Evolutionary conservation across 306 rosid species (phyloP).

Genomic region (Fagus crenata): DNA sequence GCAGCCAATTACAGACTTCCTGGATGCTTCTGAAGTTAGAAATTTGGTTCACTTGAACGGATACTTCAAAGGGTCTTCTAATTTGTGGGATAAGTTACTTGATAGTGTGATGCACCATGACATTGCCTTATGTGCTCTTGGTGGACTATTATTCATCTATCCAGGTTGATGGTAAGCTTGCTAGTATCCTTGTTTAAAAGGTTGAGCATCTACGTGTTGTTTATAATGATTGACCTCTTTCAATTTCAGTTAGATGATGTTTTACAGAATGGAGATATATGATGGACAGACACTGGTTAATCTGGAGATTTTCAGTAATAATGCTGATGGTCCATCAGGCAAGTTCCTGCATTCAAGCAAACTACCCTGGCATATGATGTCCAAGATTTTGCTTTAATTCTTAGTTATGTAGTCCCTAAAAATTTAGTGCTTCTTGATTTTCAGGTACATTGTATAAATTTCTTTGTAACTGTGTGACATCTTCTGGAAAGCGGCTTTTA

Average conservation of each 20-base stretch:
- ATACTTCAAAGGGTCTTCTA: constrained; percentile 71
- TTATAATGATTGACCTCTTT: constrained; percentile 11
- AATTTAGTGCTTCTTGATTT: constrained; percentile 27
- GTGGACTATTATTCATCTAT: constrained; percentile 76
- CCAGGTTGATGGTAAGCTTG: constrained; percentile 79
- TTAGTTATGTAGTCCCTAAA: constrained; percentile 22
- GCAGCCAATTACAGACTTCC: constrained; percentile 49
- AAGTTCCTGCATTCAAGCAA: constrained; percentile 33
- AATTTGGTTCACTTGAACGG: constrained; percentile 59
- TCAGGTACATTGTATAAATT: constrained; percentile 81
- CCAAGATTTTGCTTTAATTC: constrained; percentile 26
- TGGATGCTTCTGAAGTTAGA: constrained; percentile 58
- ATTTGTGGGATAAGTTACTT: constrained; percentile 55
- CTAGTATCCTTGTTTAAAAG: constrained; percentile 11
- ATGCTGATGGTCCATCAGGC: constrained; percentile 81
- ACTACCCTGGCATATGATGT: constrained; percentile 10
- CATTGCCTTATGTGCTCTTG: constrained; percentile 63
- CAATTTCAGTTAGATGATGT: constrained; percentile 67
- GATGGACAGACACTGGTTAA: constrained; percentile 93
- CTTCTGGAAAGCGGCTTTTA: constrained; percentile 82
- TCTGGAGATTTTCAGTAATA: constrained; percentile 87
- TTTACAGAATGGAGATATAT: constrained; percentile 72
- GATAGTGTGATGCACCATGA: constrained; percentile 54
- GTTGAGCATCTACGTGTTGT: constrained; percentile 20
- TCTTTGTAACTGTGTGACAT: constrained; percentile 79